Base-by-base conservation (phyloP, 495 filamentous ascomycete genomes). In the Extremus antarcticus region DNA sequence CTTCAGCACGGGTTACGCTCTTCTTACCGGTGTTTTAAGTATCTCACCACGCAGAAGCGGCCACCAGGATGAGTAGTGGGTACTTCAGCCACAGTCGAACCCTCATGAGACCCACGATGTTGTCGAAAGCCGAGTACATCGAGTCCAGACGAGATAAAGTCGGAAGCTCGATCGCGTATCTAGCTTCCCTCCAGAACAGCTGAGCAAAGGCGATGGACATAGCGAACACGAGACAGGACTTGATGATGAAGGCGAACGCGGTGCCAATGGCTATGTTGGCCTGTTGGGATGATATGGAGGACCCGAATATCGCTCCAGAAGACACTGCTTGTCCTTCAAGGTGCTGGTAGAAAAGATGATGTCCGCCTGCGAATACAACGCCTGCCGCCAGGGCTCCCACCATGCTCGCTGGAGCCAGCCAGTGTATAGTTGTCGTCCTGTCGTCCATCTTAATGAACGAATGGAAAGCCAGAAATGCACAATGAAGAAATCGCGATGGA, bases 171-270 rank as follows among this genome's bases (percentile, higher is more conserved):
- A n/a, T n/a, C n/a, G n/a, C n/a, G n/a, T 35, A 4, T 35, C 29
- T 13, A 35, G 13, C 29, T 35, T 35, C 29, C 29, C 29, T 4
- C 29, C 29, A 35, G 29, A 35, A 35, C 4, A 35, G 7, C 29
- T 35, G 29, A 35, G 7, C 4, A 4, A 4, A 4, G 22, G 25
- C 29, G 7, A 43, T 19, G 23, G 25, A 19, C 2, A 53, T 20
- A 19, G 50, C 50, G 23, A 22, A 13, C 17, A 40, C n/a, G 19
- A 53, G 40, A 22, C n/a, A 53, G n/a, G 50, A 25, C 25, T 53
- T 53, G 25, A 53, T 35, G n/a, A 53, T 15, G 23, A 53, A 53
- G 25, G 50, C 35, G 25, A 53, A 41, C 13, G 50, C 50, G 29
- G 50, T 53, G 38, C 50, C 50, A 20, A 53, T 4, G 40, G 50